Base-by-base conservation (phyloP, 192 early-diverging fungal genomes). In the Neocallimastix lanati region DNA sequence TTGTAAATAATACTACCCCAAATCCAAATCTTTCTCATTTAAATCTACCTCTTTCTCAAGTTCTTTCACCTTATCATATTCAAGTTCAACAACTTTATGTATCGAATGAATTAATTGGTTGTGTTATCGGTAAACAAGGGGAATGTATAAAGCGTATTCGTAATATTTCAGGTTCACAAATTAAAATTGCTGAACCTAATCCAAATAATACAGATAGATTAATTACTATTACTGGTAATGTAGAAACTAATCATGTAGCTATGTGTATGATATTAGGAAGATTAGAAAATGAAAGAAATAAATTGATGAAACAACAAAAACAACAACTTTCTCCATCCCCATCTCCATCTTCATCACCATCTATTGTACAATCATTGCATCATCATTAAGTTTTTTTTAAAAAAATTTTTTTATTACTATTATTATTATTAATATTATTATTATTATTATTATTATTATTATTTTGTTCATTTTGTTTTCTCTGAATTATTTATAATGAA, bases 71-170 rank as follows among this genome's bases (percentile, higher is more conserved):
- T n/a, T 11, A 67, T 67, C 50, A 18, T 67, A n/a, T 67, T 7
- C 50, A 67, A 67, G 50, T 67, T n/a, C 7, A 25, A n/a, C 50
- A 96, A 81, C 94, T 98, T 80, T 91, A 90, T 78, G 95, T 99
- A 78, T 93, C 97, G 21, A 91, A 91, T 83, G 95, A 96, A 83
- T 93, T 97, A 92, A 94, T 96, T 76, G 96, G 97, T 28, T 95
- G 95, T 82, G 94, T 99, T 82, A 99, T 99, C 84, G 97, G 97
- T 80, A 96, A 96, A 85, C 91, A 88, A 40, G 96, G 95, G 14
- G 76, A 40, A 2, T 82, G 79, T 28, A 86, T 87, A 77, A 67
- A 67, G n/a, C 21, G 18, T 29, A 87, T 90, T 33, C 79, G 89
- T 16, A 77, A 80, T 12, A 35, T 35, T 29, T 81, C 83, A 29